Evolutionary conservation across 2,329 filamentous ascomycete genomes (phyloP).

Genomic region (Aspergillus eucalypticola): DNA sequence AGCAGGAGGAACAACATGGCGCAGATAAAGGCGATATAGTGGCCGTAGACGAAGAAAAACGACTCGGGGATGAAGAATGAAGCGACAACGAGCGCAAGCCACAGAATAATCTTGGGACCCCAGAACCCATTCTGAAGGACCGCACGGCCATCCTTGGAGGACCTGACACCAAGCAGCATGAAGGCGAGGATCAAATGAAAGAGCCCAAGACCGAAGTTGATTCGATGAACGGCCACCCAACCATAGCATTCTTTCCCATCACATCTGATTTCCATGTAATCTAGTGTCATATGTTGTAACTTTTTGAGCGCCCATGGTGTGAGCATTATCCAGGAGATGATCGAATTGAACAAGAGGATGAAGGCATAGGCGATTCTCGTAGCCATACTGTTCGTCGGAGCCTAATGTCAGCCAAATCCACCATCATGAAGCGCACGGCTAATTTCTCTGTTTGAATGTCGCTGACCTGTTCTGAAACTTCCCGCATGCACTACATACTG

Average conservation of each 20-base stretch:
- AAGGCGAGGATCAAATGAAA: conserved; percentile 88
- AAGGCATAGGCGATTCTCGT: conserved; percentile 96
- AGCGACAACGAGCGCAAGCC: conserved; percentile 81
- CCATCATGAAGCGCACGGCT: conserved; percentile 1
- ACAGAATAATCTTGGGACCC: conserved; percentile 91
- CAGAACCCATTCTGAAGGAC: conserved; percentile 97
- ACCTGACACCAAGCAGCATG: conserved; percentile 81
- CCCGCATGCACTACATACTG: conserved; percentile 91
- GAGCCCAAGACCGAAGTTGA: conserved; percentile 94
- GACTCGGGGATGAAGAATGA: conserved; percentile 94
- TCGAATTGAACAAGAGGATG: conserved; percentile 93
- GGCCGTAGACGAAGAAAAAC: conserved; percentile 95
- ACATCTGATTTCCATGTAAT: conserved; percentile 95
- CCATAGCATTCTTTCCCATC: conserved; percentile 88
- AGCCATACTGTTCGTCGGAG: conserved; percentile 66
- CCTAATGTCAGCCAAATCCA: conserved; percentile 24
- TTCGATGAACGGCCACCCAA: conserved; percentile 93
- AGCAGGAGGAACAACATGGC: conserved; percentile 93
- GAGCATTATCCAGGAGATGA: conserved; percentile 98
- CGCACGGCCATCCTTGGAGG: conserved; percentile 83
- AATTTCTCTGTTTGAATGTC: not conserved
- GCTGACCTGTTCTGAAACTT: conserved; percentile 91
- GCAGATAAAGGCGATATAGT: conserved; percentile 83
- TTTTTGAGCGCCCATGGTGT: conserved; percentile 98
- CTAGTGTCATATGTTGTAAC: conserved; percentile 83